These are phyloP conservation scores for Poteriospumella lacustris DNA, from an alignment of 108 stramenopile species.

Conservation along the genomic window DNA sequence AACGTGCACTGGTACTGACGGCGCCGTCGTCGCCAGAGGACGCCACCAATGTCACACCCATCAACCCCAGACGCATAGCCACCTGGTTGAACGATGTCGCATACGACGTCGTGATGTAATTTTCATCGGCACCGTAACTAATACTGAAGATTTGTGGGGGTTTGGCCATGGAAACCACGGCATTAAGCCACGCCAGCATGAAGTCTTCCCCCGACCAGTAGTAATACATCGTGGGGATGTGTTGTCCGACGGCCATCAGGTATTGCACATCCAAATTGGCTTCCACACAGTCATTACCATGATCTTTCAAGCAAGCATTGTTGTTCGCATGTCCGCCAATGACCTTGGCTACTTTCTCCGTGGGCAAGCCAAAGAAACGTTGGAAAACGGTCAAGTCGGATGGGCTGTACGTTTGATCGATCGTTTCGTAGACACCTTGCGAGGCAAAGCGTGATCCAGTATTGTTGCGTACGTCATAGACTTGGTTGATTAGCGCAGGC, in stretches of 20 bases:
- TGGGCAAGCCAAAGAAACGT: neutral
- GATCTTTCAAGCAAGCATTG: neutral
- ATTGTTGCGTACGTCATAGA: neutral
- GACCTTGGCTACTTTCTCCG: neutral
- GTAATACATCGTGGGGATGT: neutral
- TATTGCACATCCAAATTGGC: conserved; percentile 15
- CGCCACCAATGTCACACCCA: neutral
- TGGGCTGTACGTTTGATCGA: neutral
- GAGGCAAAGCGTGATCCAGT: neutral
- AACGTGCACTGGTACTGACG: neutral
- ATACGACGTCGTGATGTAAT: neutral
- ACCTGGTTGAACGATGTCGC: neutral
- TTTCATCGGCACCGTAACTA: neutral
- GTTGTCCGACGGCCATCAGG: neutral
- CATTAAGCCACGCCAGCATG: neutral
- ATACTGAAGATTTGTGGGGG: neutral
- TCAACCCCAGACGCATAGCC: neutral
- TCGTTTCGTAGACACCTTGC: conserved; percentile 12
- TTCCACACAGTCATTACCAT: neutral
- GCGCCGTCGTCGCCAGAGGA: conserved; percentile 9
- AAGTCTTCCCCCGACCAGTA: neutral
- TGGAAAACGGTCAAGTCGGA: neutral
- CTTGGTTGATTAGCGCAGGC: neutral
- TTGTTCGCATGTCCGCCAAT: neutral
- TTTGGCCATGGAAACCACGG: neutral